Conservation (phyloP, 1,139 yeast species). For the Taphrina populina region DNA sequence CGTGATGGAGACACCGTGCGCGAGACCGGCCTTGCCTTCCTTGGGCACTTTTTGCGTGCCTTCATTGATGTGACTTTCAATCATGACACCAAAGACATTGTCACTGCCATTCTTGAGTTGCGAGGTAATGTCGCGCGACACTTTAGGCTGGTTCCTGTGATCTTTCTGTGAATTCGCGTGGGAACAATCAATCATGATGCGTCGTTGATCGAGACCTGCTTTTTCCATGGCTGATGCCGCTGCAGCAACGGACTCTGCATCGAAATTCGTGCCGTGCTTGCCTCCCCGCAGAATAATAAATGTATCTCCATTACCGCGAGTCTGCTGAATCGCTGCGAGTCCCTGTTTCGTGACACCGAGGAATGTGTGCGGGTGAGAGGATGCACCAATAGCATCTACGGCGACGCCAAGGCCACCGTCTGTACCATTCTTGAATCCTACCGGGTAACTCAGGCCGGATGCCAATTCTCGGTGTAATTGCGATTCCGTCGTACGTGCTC, state of each 20-base stretch:
- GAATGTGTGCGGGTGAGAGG: slow-evolving; percentile 91
- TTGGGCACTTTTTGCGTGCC: slow-evolving; percentile 87
- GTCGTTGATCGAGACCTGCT: slow-evolving; percentile 56
- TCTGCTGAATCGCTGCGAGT: slow-evolving; percentile 89
- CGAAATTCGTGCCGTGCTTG: slow-evolving; percentile 85
- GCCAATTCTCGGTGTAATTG: slow-evolving; percentile 95
- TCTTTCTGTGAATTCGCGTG: slow-evolving; percentile 93
- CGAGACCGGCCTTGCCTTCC: slow-evolving; percentile 61
- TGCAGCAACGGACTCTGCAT: slow-evolving; percentile 53
- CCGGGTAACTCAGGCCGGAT: slow-evolving; percentile 92
- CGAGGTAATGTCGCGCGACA: slow-evolving; percentile 73
- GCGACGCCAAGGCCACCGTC: slow-evolving; percentile 92
- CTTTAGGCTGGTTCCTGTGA: slow-evolving; percentile 89
- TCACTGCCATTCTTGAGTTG: slow-evolving; percentile 72
- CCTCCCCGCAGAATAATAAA: slow-evolving; percentile 95
- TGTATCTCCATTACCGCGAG: slow-evolving; percentile 88
- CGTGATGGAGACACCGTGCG: slow-evolving; percentile 91
- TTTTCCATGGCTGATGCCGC: slow-evolving; percentile 68
- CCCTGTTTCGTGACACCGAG: slow-evolving; percentile 92
- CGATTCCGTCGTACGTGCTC: slow-evolving; percentile 97
- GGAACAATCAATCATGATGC: slow-evolving; percentile 93
- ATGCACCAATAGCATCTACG: slow-evolving; percentile 89
- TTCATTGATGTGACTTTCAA: slow-evolving; percentile 84
- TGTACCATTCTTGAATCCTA: slow-evolving; percentile 96
- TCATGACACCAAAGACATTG: slow-evolving; percentile 89